phyloP scores from a whole-genome alignment of 495 filamentous ascomycete genomes.

The Paragyromitra xinjiangensis region DNA sequence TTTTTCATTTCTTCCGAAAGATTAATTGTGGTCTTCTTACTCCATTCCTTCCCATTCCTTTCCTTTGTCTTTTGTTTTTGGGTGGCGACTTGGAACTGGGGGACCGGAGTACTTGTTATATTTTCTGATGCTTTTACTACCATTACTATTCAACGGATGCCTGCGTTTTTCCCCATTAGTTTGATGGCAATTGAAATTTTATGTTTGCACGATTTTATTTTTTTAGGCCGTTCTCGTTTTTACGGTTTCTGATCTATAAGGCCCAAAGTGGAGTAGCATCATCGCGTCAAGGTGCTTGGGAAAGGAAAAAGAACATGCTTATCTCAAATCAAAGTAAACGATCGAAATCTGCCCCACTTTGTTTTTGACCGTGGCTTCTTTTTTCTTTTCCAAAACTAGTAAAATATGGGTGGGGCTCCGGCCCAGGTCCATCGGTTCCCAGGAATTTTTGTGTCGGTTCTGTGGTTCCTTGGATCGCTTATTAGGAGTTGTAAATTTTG shows the following conservation, averaged over 20 bases:
- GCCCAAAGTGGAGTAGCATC: conserved; percentile 38
- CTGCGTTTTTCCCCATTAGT: conserved; percentile 11
- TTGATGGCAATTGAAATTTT: conserved; percentile 37
- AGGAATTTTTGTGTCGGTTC: conserved; percentile 11
- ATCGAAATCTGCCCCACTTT: conserved; percentile 14
- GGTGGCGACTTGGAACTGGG: conserved; percentile 48
- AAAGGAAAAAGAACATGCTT: conserved; percentile 39
- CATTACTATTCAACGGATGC: conserved; percentile 44
- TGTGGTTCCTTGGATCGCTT: conserved; percentile 3
- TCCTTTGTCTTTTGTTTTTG: conserved; percentile 48
- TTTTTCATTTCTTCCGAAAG: conserved; percentile 38
- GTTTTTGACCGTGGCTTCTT: conserved; percentile 12
- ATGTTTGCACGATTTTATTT: conserved; percentile 18
- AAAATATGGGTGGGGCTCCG: conserved; percentile 15
- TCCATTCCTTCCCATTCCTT: conserved; percentile 46
- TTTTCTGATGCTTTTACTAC: conserved; percentile 46
- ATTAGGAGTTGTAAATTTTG: conserved; percentile 7
- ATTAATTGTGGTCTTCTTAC: conserved; percentile 50
- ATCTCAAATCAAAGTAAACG: conserved; percentile 28
- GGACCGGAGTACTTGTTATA: conserved; percentile 50
- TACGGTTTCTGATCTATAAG: conserved; percentile 32
- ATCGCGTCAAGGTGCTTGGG: conserved; percentile 5
- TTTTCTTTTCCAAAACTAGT: conserved; percentile 18
- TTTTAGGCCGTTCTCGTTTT: conserved; percentile 16
- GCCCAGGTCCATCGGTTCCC: conserved; percentile 30